These are phyloP conservation scores for Penicillium sp. DNA, from an alignment of 2,329 filamentous ascomycete genomes.

Conservation along the genomic window DNA sequence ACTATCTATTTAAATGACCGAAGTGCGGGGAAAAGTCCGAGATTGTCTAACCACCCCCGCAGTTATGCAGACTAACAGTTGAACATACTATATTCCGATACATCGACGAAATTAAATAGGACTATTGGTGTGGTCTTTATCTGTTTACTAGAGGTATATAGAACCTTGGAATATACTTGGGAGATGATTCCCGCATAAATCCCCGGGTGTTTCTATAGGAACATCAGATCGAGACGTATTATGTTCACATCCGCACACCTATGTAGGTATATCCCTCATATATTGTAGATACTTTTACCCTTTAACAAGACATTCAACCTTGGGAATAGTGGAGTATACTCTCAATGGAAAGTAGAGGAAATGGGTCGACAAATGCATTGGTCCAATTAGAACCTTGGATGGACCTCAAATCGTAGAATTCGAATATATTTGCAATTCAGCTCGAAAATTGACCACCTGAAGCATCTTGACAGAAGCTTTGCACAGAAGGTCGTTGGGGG, in stretches of 20 bases:
- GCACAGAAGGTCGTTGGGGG: slow-evolving; percentile 50
- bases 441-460: too few species aligned
- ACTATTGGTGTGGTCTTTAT: neutral
- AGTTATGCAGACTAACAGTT: neutral
- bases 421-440: neutral
- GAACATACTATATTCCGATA: neutral
- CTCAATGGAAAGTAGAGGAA: too few species aligned
- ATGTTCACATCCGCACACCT: too few species aligned
- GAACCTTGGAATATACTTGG: too few species aligned
- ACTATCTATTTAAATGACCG: neutral
- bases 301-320: neutral
- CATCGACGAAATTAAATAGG: too few species aligned
- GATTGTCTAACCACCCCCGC: neutral
- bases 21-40: slow-evolving; percentile 3
- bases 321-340: too few species aligned
- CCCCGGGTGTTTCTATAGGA: neutral
- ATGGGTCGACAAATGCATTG: too few species aligned
- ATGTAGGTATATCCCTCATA: too few species aligned
- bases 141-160: neutral
- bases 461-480: neutral
- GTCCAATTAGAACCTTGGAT: neutral
- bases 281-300: neutral
- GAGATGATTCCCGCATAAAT: neutral
- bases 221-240: neutral
- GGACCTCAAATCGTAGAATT: neutral